Evolutionary conservation across 352 stramenopile genomes (phyloP), one percentile per base, ranked within the genome.

Genomic region (Pythium utonaiense): DNA sequence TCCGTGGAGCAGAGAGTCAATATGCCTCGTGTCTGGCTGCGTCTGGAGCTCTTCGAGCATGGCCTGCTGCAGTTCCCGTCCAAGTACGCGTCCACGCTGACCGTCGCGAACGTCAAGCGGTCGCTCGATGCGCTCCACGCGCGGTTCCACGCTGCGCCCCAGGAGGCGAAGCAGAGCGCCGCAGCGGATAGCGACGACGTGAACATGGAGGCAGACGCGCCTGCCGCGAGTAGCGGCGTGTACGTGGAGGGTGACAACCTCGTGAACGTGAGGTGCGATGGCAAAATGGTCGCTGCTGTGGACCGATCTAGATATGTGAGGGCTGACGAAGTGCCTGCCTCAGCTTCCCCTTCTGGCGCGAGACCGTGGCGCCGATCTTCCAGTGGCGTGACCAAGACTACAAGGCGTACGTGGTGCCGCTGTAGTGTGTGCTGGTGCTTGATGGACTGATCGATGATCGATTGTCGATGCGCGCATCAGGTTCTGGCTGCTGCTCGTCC

Each of bases 21-120:
- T n/a, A 89, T 88, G 76, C 65, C 77, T 47, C 80, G 74, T 54
- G 80, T 94, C 55, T 94, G 85, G 85, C 70, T 94, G 44, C 85
- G 85, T 42, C 64, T 94, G 24, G 85, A 94, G 73, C 80, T 94
- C 49, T 92, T 94, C 60, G 85, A 94, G 77, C 73, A 91, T n/a
- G 83, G 83, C 22, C 57, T 91, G 21, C 55, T 94, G 59, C 75
- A 81, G 52, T 64, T 94, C 53, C 82, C 83, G 38, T 89, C 81
- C 63, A 89, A 89, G 49, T 77, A 85, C 60, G 67, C 80, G 17
- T 64, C 73, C 7, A 83, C 78, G 28, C 66, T 92, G 17, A 91
- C 82, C 17, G 53, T 90, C 34, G 53, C 64, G 24, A 88, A 88
- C 48, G 78, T 89, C 21, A 80, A 78, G 60, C 72, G 73, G 38